Base-by-base conservation (phyloP, 768 basidiomycete species). In the Psilocybe azurescens region DNA sequence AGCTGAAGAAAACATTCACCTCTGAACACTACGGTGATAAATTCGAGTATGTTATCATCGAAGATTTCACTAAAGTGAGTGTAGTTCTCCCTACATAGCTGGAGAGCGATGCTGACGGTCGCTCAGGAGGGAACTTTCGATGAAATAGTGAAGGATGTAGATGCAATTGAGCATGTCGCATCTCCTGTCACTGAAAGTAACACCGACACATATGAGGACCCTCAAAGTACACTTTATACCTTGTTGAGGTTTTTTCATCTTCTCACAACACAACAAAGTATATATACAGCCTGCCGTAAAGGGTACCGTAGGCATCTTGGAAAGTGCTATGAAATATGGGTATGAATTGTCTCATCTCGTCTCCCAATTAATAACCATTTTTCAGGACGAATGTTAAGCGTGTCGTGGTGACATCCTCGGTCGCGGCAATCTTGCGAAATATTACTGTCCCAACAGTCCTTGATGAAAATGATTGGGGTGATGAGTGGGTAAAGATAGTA, bases 101-200 rank as follows among this genome's bases (percentile, higher is more conserved):
- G 6, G 33, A 36, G 33, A 89, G 93, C 0, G 94, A 68, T 89
- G 93, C 64, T 70, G 73, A 5, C 69, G 74, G 67, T 77, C 72
- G 28, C 13, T 5, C 5, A 87, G 86, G 80, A 81, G 1, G 85
- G 84, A 4, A 89, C 88, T 0, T 95, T 93, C 65, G 90, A 94
- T 70, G 86, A 91, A 53, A 90, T 86, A 0, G 89, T 93, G 60
- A 84, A 87, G 71, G 89, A 83, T 1, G 86, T 93, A 8, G 87
- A 91, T 63, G 93, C 83, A 0, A 84, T 94, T 56, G 81, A 78
- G 41, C 91, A 92, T 68, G 86, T 80, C 3, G 89, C 89, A 0
- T 89, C 89, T 2, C 90, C 90, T 0, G 80, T 87, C 33, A 36
- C 33, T 36, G 33, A 36, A 36, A 36, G 33, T 3, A 44, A 18